phyloP scores from a whole-genome alignment of 805 yeast genomes.

The Wickerhamomyces canadensis region DNA sequence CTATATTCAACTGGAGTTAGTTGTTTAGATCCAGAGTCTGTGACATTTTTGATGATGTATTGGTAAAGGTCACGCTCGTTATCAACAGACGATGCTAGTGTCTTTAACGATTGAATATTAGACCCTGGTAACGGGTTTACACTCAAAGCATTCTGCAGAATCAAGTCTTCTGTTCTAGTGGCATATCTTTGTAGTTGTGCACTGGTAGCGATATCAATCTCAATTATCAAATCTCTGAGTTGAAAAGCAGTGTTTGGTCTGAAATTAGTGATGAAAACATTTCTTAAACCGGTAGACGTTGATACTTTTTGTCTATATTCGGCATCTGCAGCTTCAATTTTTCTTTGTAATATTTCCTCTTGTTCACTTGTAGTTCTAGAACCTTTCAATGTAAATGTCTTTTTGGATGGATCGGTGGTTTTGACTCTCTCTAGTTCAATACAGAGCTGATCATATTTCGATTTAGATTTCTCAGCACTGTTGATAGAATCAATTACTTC shows the following conservation, averaged over 20 bases:
- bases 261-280: constrained; percentile 62
- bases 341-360: constrained; percentile 81
- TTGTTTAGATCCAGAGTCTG: constrained; percentile 31
- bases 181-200: constrained; percentile 87
- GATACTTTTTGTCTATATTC: constrained; percentile 80
- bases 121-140: constrained; percentile 63
- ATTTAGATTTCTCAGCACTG: constrained; percentile 83
- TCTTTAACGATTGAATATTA: constrained; percentile 61
- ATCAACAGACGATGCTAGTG: constrained; percentile 70
- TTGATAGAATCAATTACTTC: constrained; percentile 78
- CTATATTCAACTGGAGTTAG: constrained; percentile 66
- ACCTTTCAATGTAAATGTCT: constrained; percentile 75
- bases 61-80: constrained; percentile 78
- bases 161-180: constrained; percentile 76
- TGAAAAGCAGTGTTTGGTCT: constrained; percentile 74
- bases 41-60: constrained; percentile 45
- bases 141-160: constrained; percentile 80
- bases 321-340: constrained; percentile 77
- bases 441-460: constrained; percentile 71
- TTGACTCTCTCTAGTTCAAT: constrained; percentile 81
- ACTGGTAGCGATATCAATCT: constrained; percentile 84
- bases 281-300: constrained; percentile 65
- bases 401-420: constrained; percentile 77
- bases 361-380: constrained; percentile 73
- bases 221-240: constrained; percentile 72